These are phyloP conservation scores for Parathielavia hyrcaniae DNA, from an alignment of 495 filamentous ascomycete genomes.

Conservation along the genomic window DNA sequence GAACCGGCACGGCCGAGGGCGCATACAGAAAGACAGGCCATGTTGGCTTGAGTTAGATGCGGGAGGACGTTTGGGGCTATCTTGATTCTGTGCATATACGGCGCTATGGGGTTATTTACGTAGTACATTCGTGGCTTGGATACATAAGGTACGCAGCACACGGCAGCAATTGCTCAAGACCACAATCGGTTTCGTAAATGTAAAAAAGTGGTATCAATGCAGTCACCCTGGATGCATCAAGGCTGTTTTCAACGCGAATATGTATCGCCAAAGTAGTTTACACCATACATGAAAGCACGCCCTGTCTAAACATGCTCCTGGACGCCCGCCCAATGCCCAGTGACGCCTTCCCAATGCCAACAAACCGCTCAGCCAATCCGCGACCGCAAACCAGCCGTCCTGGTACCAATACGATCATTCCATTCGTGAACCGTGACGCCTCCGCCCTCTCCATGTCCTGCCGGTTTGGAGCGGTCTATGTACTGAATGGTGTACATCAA, in stretches of 20 bases:
- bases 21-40: conserved; percentile 38
- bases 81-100: conserved; percentile 5
- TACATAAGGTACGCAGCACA: neutral
- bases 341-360: conserved; percentile 14
- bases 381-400: neutral
- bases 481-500: neutral
- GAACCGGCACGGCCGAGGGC: conserved; percentile 19
- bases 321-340: conserved; percentile 6
- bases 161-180: neutral
- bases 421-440: neutral
- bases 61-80: neutral
- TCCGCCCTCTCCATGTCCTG: too few species aligned
- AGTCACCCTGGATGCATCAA: neutral
- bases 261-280: neutral
- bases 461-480: neutral
- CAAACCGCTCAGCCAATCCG: neutral
- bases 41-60: conserved; percentile 37
- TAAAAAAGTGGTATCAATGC: neutral
- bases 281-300: neutral
- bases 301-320: neutral
- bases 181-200: neutral
- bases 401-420: neutral
- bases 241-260: too few species aligned
- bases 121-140: neutral
- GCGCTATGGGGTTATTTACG: conserved; percentile 4